Evolutionary conservation across 805 yeast genomes (phyloP).

Genomic region (Ogataea populi-albae): DNA sequence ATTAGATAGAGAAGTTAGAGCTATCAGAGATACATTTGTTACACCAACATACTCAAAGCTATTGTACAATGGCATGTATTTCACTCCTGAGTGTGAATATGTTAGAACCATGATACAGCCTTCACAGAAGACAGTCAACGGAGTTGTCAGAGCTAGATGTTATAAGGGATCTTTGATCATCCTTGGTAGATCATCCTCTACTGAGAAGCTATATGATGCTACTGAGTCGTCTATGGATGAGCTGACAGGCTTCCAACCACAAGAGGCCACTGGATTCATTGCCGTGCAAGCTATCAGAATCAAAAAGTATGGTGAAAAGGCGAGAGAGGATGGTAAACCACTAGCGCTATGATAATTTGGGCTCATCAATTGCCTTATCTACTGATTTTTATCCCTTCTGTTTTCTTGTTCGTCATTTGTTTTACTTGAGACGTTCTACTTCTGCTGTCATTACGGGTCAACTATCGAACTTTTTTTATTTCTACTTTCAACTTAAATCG

Average conservation of each 20-base stretch:
- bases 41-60: conserved; percentile 87
- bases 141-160: conserved; percentile 88
- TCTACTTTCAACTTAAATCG: no score
- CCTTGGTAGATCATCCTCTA: conserved; percentile 91
- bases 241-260: conserved; percentile 95
- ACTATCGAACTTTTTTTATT: no score
- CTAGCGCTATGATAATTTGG: conserved; percentile 48
- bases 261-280: conserved; percentile 95
- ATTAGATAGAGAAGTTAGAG: conserved; percentile 95
- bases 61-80: conserved; percentile 96
- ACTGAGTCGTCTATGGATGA: conserved; percentile 99
- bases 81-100: conserved; percentile 97
- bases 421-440: no score
- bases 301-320: conserved; percentile 96
- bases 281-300: conserved; percentile 98
- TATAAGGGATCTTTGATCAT: conserved; percentile 87
- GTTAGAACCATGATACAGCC: conserved; percentile 91
- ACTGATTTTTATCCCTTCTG: no score
- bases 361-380: no score
- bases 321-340: conserved; percentile 69
- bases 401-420: no score
- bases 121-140: conserved; percentile 93
- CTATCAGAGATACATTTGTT: conserved; percentile 93
- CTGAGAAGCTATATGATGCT: conserved; percentile 96
- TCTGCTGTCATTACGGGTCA: no score